These are phyloP conservation scores for Penicillium rolfsii DNA, from an alignment of 2,329 filamentous ascomycete genomes.

Conservation along the genomic window DNA sequence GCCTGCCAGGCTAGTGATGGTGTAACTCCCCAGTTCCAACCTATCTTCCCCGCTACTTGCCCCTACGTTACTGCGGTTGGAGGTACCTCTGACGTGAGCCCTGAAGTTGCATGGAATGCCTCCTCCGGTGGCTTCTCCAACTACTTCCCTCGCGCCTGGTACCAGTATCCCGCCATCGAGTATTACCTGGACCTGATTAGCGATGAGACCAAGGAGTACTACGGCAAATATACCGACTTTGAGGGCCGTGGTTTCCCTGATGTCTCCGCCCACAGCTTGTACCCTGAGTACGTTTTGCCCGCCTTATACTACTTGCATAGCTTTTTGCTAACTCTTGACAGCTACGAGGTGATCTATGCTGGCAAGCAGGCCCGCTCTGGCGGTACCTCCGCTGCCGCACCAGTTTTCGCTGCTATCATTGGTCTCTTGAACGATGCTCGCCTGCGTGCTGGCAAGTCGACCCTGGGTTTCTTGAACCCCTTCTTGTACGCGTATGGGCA, in stretches of 20 bases:
- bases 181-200: constrained; percentile 50
- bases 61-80: constrained; percentile 71
- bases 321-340: constrained; percentile 1
- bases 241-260: constrained; percentile 59
- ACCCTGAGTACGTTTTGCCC: constrained; percentile 46
- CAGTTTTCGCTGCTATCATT: constrained; percentile 60
- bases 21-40: constrained; percentile 58
- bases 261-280: constrained; percentile 61
- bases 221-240: constrained; percentile 53
- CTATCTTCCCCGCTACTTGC: constrained; percentile 68
- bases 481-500: constrained; percentile 57
- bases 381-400: constrained; percentile 51
- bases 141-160: constrained; percentile 53
- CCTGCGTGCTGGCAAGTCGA: constrained; percentile 53
- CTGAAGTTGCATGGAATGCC: constrained; percentile 54
- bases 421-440: constrained; percentile 63
- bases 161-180: constrained; percentile 51
- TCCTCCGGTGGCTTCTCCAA: constrained; percentile 56
- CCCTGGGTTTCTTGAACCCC: constrained; percentile 61
- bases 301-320: constrained; percentile 38
- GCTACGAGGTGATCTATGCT: constrained; percentile 20
- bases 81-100: constrained; percentile 55
- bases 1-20: constrained; percentile 65
- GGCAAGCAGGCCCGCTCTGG: constrained; percentile 20
- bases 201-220: constrained; percentile 41